Conservation (phyloP, 768 basidiomycete genomes). For the Peribolospora baueri region DNA sequence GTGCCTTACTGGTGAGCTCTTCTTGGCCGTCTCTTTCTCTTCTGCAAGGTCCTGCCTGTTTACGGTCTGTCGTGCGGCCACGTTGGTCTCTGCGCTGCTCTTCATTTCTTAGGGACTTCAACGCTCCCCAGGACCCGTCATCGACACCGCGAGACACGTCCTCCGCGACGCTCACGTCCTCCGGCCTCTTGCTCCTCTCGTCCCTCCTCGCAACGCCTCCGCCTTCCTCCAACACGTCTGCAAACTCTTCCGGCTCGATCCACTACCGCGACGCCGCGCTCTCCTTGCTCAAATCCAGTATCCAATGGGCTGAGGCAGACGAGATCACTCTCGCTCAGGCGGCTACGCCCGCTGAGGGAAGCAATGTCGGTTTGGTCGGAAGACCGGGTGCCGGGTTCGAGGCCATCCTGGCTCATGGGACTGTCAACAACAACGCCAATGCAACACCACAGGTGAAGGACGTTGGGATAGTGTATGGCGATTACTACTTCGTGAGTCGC, state of each 20-base stretch:
- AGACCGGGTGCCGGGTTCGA: too few species aligned
- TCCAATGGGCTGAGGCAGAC: constrained; percentile 26
- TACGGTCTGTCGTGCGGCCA: not conserved
- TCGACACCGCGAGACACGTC: constrained; percentile 1
- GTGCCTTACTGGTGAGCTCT: constrained; percentile 1
- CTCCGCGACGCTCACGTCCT: not conserved
- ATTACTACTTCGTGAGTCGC: not conserved
- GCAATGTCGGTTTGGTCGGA: too few species aligned
- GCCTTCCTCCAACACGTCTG: too few species aligned
- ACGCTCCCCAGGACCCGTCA: not conserved
- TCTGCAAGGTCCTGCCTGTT: not conserved
- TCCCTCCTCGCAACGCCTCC: too few species aligned
- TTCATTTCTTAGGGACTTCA: not conserved
- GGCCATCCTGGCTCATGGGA: not conserved
- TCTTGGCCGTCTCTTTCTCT: not conserved
- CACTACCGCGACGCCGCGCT: constrained; percentile 59
- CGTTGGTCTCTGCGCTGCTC: too few species aligned
- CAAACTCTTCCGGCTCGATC: constrained; percentile 22
- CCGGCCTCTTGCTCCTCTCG: not conserved
- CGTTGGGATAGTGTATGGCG: not conserved
- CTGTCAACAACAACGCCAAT: not conserved
- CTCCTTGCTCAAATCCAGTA: constrained; percentile 66
- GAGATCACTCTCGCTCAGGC: not conserved
- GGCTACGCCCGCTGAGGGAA: not conserved
- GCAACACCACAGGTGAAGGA: not conserved